Base-by-base conservation (phyloP, 495 filamentous ascomycete species). In the Xylaria intraflava region DNA sequence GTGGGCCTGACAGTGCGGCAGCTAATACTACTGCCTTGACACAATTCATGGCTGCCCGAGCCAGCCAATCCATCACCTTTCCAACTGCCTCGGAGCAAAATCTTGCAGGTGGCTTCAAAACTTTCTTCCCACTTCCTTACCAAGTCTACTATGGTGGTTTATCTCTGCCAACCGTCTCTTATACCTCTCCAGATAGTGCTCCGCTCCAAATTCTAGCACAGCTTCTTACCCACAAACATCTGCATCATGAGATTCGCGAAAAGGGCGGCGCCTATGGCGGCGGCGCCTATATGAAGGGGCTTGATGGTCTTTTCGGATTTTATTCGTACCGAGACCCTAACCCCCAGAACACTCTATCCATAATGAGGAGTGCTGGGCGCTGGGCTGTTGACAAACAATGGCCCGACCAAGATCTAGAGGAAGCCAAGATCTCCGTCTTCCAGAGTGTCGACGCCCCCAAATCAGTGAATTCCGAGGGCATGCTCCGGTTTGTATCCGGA, bases 321-420 rank as follows among this genome's bases (percentile, higher is more conserved):
- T 95, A 92, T 72, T 92, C 87, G 54, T 98, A 97, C 72, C 84
- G 93, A 14, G 93, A 98, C 69, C 93, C 94, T n/a, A 96, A 96
- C 65, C 90, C 94, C 8, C 72, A 83, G 52, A 96, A 95, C 67
- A 88, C 88, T 0, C 70, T 97, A 55, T 85, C 81, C 49, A 85
- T 96, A 42, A 95, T 97, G 81, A 72, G 77, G 19, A 85, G 85
- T 57, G 87, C 89, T 8, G 94, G 93, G 14, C 72, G 80, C 43
- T 96, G 87, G 78, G 94, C 94, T 6, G 72, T 85, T 45, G 86
- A 94, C 58, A 86, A 86, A 56, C 67, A 83, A 48, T 98, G 93
- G 93, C 84, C 84, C 0, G 85, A 84, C 20, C 83, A 83, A 17
- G 92, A 97, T 62, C 76, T 98, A 12, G 91, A 96, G 67, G 94